Base-by-base conservation (phyloP, 2,329 filamentous ascomycete species). In the Fusarium marasasianum region DNA sequence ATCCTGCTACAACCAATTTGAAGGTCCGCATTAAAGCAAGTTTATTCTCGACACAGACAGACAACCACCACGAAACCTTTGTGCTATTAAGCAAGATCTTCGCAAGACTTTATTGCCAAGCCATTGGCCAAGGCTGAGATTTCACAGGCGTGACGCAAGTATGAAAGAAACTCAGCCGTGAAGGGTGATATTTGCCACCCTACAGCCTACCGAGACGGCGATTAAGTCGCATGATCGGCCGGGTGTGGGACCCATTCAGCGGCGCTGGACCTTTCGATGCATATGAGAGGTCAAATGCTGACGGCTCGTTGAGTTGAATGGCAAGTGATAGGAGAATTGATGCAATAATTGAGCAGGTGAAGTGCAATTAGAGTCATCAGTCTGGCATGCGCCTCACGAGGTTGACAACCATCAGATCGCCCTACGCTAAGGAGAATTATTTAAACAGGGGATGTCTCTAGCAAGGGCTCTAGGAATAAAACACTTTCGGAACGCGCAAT, bases 161-260 rank as follows among this genome's bases (percentile, higher is more conserved):
- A 56, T 61, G 56, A 68, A 59, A 47, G 51, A 56, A 48, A 55
- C 43, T 56, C 53, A 64, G 54, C 47, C 54, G 14, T 7, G 35
- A 65, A 35, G 37, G 57, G 54, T 29, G 40, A 41, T 51, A 51
- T 65, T 78, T 50, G 76, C 76, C 76, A 78, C 76, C 61, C 51
- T 59, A 20, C n/a, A 59, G 58, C 37, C 58, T 33, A 44, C 56
- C 63, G 54, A 69, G 57, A 76, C 59, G 60, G 73, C 61, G 53
- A 47, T 68, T 40, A 59, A 48, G 66, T 70, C 69, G 61, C 66
- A 72, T 78, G 76, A 78, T 76, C 72, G 70, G 37, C 76, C 51
- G 54, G 29, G 29, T 29, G 60, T 71, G 73, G 58, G 64, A 65
- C 63, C 61, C 57, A 48, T 51, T 41, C 53, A 71, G 55, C 50